Conservation (phyloP, 1,284 basidiomycete species). For the Rhodotorula sp. region DNA sequence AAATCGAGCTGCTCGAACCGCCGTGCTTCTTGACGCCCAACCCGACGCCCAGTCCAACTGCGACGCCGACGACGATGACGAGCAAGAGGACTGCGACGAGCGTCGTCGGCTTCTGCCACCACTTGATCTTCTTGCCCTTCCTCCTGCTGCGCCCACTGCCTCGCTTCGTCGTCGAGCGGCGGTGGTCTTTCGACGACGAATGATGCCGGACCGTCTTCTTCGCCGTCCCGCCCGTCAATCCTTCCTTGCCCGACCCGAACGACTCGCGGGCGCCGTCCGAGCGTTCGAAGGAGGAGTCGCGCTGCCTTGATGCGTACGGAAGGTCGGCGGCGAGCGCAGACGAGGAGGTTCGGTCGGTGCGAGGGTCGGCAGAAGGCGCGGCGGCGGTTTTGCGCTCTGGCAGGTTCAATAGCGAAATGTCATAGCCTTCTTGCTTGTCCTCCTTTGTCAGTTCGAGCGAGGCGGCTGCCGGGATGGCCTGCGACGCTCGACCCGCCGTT, state of each 20-base stretch:
- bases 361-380: not conserved
- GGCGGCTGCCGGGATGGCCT: too few species aligned
- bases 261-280: not conserved
- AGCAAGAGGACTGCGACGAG: not conserved
- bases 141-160: not conserved
- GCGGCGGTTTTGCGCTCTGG: slow-evolving; percentile 16
- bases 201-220: slow-evolving; percentile 10
- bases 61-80: slow-evolving; percentile 17
- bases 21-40: slow-evolving; percentile 3
- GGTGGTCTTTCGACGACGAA: not conserved
- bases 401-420: slow-evolving; percentile 10
- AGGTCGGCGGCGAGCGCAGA: slow-evolving; percentile 2
- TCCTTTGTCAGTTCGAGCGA: slow-evolving; percentile 5
- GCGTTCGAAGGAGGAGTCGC: not conserved
- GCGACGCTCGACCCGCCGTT: too few species aligned
- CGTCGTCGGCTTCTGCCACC: slow-evolving; percentile 13
- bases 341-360: not conserved
- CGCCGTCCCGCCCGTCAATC: not conserved
- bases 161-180: not conserved
- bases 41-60: slow-evolving; percentile 28
- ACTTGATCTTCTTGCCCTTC: slow-evolving; percentile 4
- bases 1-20: not conserved
- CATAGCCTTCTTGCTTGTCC: slow-evolving; percentile 21
- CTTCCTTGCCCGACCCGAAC: not conserved
- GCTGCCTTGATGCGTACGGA: slow-evolving; percentile 1